Evolutionary conservation across 768 basidiomycete species (phyloP), one percentile per base, ranked within the genome.

Genomic region (Pholiota microspora): DNA sequence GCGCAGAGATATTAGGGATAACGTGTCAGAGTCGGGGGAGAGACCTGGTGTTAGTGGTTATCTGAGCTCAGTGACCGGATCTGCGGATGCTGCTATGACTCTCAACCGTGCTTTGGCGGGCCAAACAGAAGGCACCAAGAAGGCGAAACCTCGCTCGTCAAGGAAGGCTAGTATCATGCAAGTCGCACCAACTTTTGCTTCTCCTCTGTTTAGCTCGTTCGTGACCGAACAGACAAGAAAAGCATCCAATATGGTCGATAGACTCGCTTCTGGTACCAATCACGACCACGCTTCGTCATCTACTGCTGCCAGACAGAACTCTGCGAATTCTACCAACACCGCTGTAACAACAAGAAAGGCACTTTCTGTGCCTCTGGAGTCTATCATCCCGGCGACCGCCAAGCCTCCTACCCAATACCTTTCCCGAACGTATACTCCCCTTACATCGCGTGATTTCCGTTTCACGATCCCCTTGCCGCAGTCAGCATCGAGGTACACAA

Each of bases 371-470:
- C 86, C 89, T 4, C 73, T 92, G 8, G 89, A 92, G 63, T 87
- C 86, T 9, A 94, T 94, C 57, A 89, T 94, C 38, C 90, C 92
- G 0, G 86, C 80, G 1, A 83, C 73, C 8, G 77, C 88, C 15
- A 91, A 90, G 64, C 92, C 91, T 0, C 91, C 92, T 0, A 93
- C 91, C 0, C 87, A 93, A 31, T 90, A 91, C 61, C 83, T 92
- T 18, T 86, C 89, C 1, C 79, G 85, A 35, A 80, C 79, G 8
- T 91, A 92, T 63, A 83, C 88, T 0, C 81, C 89, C 0, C 76
- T 92, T 34, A 88, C 87, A 0, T 78, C 89, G 0, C 80, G 81
- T 2, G 82, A 91, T 59, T 94, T 93, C 69, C 80, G 78, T 8
- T 89, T 92, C 58, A 78, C 82, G 2, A 84, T 89, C 32, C 83